phyloP scores from a whole-genome alignment of 2,329 filamentous ascomycete genomes.

The Fusarium sp. region DNA sequence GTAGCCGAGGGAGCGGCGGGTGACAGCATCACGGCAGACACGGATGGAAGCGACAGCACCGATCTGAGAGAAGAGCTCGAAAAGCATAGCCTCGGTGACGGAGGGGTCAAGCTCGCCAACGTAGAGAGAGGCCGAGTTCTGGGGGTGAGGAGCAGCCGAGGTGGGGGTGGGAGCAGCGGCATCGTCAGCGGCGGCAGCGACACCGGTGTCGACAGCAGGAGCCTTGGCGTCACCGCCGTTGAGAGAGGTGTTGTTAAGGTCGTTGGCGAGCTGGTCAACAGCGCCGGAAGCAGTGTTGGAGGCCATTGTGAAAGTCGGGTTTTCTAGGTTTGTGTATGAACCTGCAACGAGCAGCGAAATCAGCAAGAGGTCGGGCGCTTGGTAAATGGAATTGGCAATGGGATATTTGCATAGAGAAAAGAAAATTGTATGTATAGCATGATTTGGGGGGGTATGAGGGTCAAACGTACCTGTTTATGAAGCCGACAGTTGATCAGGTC shows the following conservation, averaged over 20 bases:
- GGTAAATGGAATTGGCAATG: constrained; percentile 13
- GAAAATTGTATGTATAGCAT: constrained; percentile 9
- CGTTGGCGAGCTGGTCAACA: constrained; percentile 84
- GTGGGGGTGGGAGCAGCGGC: constrained; percentile 76
- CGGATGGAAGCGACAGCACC: constrained; percentile 98
- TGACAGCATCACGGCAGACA: constrained; percentile 99
- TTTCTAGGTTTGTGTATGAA: constrained; percentile 31
- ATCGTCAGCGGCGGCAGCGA: constrained; percentile 64
- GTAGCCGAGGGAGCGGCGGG: constrained; percentile 97
- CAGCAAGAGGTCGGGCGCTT: constrained; percentile 30
- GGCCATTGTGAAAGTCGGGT: constrained; percentile 64
- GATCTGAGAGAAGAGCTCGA: constrained; percentile 99
- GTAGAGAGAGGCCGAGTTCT: constrained; percentile 97
- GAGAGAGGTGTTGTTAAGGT: constrained; percentile 77
- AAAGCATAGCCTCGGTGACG: constrained; percentile 99
- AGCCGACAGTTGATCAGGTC: constrained; percentile 40
- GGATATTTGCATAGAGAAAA: not conserved
- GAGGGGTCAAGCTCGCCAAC: constrained; percentile 98
- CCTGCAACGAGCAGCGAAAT: constrained; percentile 30
- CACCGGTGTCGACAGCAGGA: constrained; percentile 79
- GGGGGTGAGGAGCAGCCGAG: constrained; percentile 80
- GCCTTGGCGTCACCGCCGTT: constrained; percentile 74
- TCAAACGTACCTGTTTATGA: constrained; percentile 37
- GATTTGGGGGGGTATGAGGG: constrained; percentile 20
- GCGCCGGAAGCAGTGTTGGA: constrained; percentile 67